Base-by-base conservation (phyloP, 495 filamentous ascomycete species). In the Lophiostoma macrostomum region DNA sequence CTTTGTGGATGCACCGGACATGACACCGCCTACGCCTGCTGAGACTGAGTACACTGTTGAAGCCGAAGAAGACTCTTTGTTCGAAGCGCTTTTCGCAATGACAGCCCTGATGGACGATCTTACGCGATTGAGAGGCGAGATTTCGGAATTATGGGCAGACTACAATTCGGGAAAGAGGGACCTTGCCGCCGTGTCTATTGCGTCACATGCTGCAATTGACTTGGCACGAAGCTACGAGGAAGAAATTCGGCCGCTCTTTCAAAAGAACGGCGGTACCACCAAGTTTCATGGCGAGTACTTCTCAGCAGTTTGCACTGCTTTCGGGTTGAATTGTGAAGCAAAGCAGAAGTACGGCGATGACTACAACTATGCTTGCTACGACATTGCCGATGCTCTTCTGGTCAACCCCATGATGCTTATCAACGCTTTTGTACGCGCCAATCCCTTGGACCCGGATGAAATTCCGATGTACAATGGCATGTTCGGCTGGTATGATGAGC, bases 1-100 rank as follows among this genome's bases (percentile, higher is more conserved):
- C 12, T 43, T 43, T 22, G 4, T 22, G 20, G 16, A 43, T 43
- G 39, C 39, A 16, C 39, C 39, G 12, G 39, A 43, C 27, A 27
- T 43, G 10, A 8, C 22, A 16, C 5, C 27, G 4, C 39, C 39
- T 20, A n/a, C n/a, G n/a, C n/a, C n/a, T n/a, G n/a, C n/a, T n/a
- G 8, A 20, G 12, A 11, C 39, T 8, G 19, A 19, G 39, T 43
- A 43, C 22, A 43, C 20, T 8, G 39, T 43, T 11, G 39, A 43
- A 16, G 6, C 8, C 8, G 39, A 43, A 43, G 39, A 43, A 5
- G 39, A 43, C 19, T 23, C 14, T 8, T 22, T 25, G 16, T 10
- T 23, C 27, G 39, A 25, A 7, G 7, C 20, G 8, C 5, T 22
- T 22, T 20, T 43, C 39, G 12, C 12, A 8, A 43, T 43, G 39